Conservation (phyloP, 768 basidiomycete genomes). For the Antrodiella citrinella region DNA sequence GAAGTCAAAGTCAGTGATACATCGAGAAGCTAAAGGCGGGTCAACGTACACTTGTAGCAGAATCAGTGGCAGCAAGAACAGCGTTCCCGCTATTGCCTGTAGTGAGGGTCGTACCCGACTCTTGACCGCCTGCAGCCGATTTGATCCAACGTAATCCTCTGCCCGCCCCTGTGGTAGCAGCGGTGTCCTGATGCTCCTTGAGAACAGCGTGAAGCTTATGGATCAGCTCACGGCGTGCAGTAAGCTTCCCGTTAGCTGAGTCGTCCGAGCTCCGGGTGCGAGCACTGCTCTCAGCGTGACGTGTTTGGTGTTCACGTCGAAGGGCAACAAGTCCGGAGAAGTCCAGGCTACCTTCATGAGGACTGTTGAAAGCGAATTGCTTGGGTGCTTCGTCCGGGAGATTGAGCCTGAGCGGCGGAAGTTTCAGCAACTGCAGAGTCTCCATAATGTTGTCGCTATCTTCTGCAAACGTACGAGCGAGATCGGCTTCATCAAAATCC, state of each 20-base stretch:
- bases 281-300: neutral
- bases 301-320: constrained; percentile 1
- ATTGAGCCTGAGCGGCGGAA: neutral
- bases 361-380: neutral
- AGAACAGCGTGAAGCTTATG: neutral
- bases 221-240: neutral
- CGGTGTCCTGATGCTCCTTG: neutral
- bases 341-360: neutral
- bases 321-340: constrained; percentile 1
- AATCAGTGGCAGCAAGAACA: neutral
- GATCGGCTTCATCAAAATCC: constrained; percentile 3
- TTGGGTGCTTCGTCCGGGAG: neutral
- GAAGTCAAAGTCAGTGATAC: neutral
- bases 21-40: neutral
- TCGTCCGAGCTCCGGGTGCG: neutral
- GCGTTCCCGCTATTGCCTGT: neutral
- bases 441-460: constrained; percentile 2
- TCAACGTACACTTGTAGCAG: neutral
- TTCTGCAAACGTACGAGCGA: neutral
- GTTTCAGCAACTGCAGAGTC: too few relatives aligned
- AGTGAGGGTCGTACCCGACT: neutral
- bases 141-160: neutral
- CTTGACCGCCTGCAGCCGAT: neutral
- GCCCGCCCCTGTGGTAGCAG: neutral
- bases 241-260: neutral